Percentiles rank a stretch among this genome's conserved stretches.
Evolutionary conservation across 2,329 filamentous ascomycete species (phyloP).

Genomic region (Pyricularia grisea): DNA sequence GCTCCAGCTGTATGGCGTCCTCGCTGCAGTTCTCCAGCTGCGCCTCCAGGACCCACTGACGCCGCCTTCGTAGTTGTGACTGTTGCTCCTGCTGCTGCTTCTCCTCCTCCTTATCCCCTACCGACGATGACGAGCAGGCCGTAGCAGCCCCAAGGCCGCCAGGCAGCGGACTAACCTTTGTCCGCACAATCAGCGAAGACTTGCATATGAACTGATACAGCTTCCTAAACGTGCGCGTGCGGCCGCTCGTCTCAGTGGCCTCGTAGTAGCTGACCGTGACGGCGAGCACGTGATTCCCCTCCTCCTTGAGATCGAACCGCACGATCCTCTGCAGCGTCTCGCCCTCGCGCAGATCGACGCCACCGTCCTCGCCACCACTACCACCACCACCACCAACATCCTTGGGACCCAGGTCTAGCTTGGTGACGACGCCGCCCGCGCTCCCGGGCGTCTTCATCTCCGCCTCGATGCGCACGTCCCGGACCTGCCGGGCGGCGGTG

Average conservation of each 20-base stretch:
- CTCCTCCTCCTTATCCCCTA: constrained; percentile 9
- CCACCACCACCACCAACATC: constrained; percentile 7
- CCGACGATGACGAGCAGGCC: not conserved
- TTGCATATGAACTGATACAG: constrained; percentile 96
- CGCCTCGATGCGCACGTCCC: constrained; percentile 72
- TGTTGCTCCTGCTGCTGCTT: constrained; percentile 20
- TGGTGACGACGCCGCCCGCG: constrained; percentile 42
- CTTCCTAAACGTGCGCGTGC: constrained; percentile 83
- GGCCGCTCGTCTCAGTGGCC: constrained; percentile 58
- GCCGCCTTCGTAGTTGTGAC: constrained; percentile 2
- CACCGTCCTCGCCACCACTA: constrained; percentile 13
- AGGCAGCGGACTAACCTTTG: constrained; percentile 66
- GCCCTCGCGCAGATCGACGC: constrained; percentile 47
- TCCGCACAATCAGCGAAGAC: constrained; percentile 79
- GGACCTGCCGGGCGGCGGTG: constrained; percentile 41
- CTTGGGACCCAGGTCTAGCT: constrained; percentile 48
- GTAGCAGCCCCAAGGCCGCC: not conserved
- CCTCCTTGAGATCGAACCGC: constrained; percentile 81
- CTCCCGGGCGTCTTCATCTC: constrained; percentile 88
- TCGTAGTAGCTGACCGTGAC: constrained; percentile 95
- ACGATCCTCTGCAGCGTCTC: constrained; percentile 74
- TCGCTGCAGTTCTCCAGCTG: constrained; percentile 94
- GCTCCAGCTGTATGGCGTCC: constrained; percentile 68
- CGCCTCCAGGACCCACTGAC: constrained; percentile 73
- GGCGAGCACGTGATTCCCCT: constrained; percentile 85